phyloP scores from a whole-genome alignment of 2,329 filamentous ascomycete genomes.

The Aspergillus sp. region DNA sequence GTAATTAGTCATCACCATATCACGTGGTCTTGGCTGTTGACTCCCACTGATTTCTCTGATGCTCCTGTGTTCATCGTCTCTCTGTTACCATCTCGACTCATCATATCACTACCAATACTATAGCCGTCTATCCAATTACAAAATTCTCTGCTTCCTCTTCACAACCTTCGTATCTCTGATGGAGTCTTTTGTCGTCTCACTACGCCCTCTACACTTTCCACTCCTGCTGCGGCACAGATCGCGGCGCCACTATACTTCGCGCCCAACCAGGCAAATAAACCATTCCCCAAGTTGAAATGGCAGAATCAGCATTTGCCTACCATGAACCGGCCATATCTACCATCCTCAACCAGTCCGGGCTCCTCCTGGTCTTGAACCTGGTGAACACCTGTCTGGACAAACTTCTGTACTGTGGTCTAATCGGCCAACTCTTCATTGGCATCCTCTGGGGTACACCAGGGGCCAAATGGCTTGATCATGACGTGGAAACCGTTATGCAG shows the following conservation, averaged over 20 bases:
- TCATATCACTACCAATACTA: no score
- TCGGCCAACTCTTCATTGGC: conserved; percentile 71
- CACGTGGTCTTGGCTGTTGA: no score
- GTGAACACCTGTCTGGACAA: conserved; percentile 59
- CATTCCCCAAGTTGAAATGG: not conserved
- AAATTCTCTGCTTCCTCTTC: no score
- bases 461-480: conserved; percentile 55
- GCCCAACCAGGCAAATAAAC: not conserved
- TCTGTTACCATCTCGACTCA: no score
- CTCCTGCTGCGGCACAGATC: not conserved
- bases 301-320: conserved; percentile 50
- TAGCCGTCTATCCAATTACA: no score
- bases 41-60: no score
- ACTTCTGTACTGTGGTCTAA: conserved; percentile 66
- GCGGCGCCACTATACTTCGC: no score
- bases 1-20: no score
- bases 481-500: conserved; percentile 57
- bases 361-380: conserved; percentile 63
- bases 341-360: conserved; percentile 61
- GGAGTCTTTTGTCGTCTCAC: not conserved
- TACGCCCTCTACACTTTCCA: not conserved
- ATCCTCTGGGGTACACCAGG: conserved; percentile 70
- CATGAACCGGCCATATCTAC: conserved; percentile 61
- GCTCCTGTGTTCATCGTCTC: no score
- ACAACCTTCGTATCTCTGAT: not conserved